A percentile compares a stretch with the other conserved stretches of the same genome.
phyloP scores from a whole-genome alignment of 1,139 yeast species.

The Pichia sorboxylosa region DNA sequence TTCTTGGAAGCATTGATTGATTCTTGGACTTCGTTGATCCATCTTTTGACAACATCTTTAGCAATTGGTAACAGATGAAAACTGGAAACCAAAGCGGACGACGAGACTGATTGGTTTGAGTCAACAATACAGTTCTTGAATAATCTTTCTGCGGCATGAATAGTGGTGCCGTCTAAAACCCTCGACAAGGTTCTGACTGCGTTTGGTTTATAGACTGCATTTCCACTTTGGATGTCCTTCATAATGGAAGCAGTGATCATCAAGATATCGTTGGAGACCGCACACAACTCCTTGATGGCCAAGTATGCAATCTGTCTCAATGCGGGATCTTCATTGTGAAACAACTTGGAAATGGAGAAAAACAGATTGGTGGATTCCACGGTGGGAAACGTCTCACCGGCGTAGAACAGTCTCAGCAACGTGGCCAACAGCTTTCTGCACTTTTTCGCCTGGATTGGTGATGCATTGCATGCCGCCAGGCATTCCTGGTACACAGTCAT shows the following conservation, averaged over 20 bases:
- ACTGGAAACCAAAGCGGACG: slow-evolving; percentile 87
- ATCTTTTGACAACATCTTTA: slow-evolving; percentile 82
- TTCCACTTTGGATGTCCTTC: slow-evolving; percentile 93
- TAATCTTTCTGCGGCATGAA: slow-evolving; percentile 86
- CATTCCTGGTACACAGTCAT: slow-evolving; percentile 98
- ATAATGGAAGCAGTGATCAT: slow-evolving; percentile 97
- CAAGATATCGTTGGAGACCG: slow-evolving; percentile 79
- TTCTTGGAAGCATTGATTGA: slow-evolving; percentile 61
- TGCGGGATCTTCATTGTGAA: slow-evolving; percentile 85
- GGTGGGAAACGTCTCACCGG: slow-evolving; percentile 79
- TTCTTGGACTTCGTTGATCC: slow-evolving; percentile 90
- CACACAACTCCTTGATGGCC: slow-evolving; percentile 81
- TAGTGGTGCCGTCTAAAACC: slow-evolving; percentile 85
- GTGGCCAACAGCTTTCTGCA: slow-evolving; percentile 72
- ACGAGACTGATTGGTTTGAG: slow-evolving; percentile 74
- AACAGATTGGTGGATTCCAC: slow-evolving; percentile 88
- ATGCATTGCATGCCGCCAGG: slow-evolving; percentile 81
- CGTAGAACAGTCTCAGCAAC: slow-evolving; percentile 58
- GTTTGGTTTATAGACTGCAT: slow-evolving; percentile 77
- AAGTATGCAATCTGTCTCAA: slow-evolving; percentile 89
- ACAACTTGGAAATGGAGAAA: slow-evolving; percentile 86
- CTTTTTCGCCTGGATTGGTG: slow-evolving; percentile 80
- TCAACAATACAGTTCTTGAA: slow-evolving; percentile 91
- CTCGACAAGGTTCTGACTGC: slow-evolving; percentile 88
- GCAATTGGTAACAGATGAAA: slow-evolving; percentile 85